phyloP scores from a whole-genome alignment of 768 basidiomycete species.

The Suillus luteus region DNA sequence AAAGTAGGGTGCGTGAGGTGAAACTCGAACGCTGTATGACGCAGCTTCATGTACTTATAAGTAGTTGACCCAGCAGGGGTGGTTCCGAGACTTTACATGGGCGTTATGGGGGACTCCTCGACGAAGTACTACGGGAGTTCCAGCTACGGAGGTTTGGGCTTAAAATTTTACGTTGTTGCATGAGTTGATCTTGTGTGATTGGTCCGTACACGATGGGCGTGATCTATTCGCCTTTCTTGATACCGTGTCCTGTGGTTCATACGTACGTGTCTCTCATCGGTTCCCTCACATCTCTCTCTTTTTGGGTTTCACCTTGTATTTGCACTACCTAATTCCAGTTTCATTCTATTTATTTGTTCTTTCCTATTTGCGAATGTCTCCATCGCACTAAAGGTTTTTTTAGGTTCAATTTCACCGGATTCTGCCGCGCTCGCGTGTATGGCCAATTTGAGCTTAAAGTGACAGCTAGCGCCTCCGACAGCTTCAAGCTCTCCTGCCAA shows the following conservation, averaged over 20 bases:
- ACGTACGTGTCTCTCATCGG: background rate
- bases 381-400: background rate
- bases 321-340: background rate
- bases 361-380: background rate
- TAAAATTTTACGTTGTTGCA: background rate
- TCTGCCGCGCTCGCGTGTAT: background rate
- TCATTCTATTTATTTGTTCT: too few relatives aligned
- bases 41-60: background rate
- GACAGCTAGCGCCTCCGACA: background rate
- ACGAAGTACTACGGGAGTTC: background rate
- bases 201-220: background rate
- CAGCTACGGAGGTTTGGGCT: background rate
- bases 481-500: background rate
- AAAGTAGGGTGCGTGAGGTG: background rate
- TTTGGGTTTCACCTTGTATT: background rate
- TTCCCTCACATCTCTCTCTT: background rate
- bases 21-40: background rate
- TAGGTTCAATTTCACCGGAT: background rate
- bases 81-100: background rate
- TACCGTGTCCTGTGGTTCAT: background rate
- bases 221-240: background rate
- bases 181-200: background rate
- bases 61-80: background rate
- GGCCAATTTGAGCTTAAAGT: background rate
- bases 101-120: background rate